Evolutionary conservation across 2,329 filamentous ascomycete species (phyloP), one percentile per base, ranked within the genome.

Genomic region (Penicillium polonicum): DNA sequence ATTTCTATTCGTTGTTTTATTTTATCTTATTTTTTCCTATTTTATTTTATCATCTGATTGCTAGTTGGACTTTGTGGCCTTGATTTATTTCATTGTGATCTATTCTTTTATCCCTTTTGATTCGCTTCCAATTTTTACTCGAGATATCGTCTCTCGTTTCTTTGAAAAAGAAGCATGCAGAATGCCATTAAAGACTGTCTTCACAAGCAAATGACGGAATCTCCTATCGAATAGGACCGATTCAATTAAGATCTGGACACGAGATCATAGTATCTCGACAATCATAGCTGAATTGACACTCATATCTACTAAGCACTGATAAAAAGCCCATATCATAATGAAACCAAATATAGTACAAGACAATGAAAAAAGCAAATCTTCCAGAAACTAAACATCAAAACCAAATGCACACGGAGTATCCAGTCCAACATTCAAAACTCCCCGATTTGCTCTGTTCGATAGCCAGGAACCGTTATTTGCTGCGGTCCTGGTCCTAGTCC

Each of bases 401-500:
- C 29, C n/a, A n/a, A 25, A 27, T 43, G 39, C 36, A 35, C 21
- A 19, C 35, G 21, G 2, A 12, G 13, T 27, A 31, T 8, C 33
- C 33, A 36, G 51, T 36, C 12, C 13, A 5, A 43, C 23, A 29
- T 13, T 23, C 45, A 1, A 51, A 65, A 63, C 59, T 67, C 59
- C 55, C 62, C 64, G 64, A 67, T 60, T 65, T 55, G 60, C 58
- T 45, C 55, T 55, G 38, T 25, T 41, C 49, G 42, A 43, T 33
- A 29, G 56, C 54, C 58, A 63, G 62, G 59, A 61, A 65, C 63
- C 65, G 65, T 67, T 67, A 62, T 65, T 66, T 60, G 53, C 53
- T 65, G 65, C 53, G 48, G 57, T 60, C 54, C 57, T 52, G 36
- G 63, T 59, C 57, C 52, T 51, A 36, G 21, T 57, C 44, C 23